A percentile compares a stretch with the other conserved stretches of the same genome.
phyloP scores from a whole-genome alignment of 495 filamentous ascomycete species.

The Polyplosphaeria fusca region DNA sequence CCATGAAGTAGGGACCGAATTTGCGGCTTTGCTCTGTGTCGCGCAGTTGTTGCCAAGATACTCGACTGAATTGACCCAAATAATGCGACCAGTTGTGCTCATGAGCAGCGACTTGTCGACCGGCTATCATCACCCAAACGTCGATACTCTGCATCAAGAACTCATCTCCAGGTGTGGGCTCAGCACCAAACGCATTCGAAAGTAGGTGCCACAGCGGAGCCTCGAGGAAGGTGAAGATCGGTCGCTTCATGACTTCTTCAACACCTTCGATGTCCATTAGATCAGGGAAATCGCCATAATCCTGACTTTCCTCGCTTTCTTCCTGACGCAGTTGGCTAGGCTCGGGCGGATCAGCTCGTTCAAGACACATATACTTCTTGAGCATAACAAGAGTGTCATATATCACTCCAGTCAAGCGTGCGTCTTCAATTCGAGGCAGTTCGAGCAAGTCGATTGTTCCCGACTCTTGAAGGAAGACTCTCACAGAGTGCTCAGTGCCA shows the following conservation, averaged over 20 bases:
- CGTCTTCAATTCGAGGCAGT: constrained; percentile 44
- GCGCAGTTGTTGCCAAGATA: constrained; percentile 62
- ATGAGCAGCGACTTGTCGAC: constrained; percentile 36
- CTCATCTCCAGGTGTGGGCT: constrained; percentile 55
- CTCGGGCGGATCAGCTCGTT: neutral
- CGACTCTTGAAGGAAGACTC: constrained; percentile 36
- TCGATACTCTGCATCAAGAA: constrained; percentile 50
- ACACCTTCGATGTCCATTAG: constrained; percentile 47
- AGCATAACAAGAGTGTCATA: constrained; percentile 46
- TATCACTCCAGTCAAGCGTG: constrained; percentile 41
- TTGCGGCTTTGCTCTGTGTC: constrained; percentile 63
- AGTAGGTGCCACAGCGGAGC: constrained; percentile 55
- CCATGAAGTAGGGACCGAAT: constrained; percentile 60
- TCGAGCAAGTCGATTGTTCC: constrained; percentile 41
- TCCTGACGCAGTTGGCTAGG: constrained; percentile 21
- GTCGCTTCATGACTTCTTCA: neutral
- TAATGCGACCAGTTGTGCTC: constrained; percentile 56
- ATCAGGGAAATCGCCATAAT: constrained; percentile 66
- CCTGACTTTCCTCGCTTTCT: constrained; percentile 65
- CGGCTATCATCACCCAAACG: constrained; percentile 38
- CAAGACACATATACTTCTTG: constrained; percentile 34
- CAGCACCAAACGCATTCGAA: constrained; percentile 68
- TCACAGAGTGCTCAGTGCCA: constrained; percentile 42
- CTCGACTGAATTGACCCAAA: constrained; percentile 52
- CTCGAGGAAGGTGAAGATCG: constrained; percentile 45